A percentile compares a stretch with the other conserved stretches of the same genome.
Conservation (phyloP, 345 rosid species). For the Luvunga scandens region DNA sequence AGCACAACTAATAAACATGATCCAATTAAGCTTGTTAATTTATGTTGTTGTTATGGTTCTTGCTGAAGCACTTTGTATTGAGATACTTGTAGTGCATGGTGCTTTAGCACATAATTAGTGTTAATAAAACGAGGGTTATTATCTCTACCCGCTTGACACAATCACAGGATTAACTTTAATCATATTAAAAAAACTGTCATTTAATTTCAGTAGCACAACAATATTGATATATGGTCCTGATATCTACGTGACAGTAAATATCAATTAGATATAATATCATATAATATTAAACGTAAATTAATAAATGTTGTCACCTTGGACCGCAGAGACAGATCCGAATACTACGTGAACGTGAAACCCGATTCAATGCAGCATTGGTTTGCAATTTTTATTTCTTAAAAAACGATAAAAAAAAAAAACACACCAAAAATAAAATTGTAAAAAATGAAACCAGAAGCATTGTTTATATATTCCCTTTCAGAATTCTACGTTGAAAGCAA, state of each 20-base stretch:
- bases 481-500: background rate
- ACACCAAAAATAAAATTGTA: background rate
- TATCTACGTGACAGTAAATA: background rate
- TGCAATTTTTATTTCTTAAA: background rate
- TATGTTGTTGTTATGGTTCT: background rate
- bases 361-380: background rate
- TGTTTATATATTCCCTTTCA: background rate
- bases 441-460: background rate
- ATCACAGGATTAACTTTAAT: no score
- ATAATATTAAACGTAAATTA: background rate
- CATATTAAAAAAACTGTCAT: no score
- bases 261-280: background rate
- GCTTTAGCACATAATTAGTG: background rate
- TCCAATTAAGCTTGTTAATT: background rate
- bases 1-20: background rate
- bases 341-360: conserved; percentile 17
- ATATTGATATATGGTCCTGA: no score
- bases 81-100: background rate
- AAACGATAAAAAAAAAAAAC: background rate
- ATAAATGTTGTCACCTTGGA: conserved; percentile 5
- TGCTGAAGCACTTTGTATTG: background rate
- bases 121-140: background rate
- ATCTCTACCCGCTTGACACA: background rate
- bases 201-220: no score
- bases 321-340: conserved; percentile 15